Percentiles rank a stretch among this genome's conserved stretches.
These are phyloP conservation scores for Colletotrichum cuscutae DNA, from an alignment of 2,329 filamentous ascomycete species.

Conservation along the genomic window DNA sequence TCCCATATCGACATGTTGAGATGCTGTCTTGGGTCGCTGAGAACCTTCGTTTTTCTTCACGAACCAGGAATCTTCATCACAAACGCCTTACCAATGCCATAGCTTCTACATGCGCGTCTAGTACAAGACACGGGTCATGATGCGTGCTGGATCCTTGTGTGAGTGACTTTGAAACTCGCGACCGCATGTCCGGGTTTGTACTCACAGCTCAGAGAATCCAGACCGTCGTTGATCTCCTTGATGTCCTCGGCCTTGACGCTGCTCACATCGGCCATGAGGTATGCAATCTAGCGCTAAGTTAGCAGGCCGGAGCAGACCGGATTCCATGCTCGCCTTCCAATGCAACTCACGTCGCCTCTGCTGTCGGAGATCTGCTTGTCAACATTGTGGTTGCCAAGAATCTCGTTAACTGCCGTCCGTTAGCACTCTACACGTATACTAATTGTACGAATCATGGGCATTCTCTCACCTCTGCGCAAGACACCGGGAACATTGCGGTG, in stretches of 20 bases:
- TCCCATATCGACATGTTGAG: slow-evolving; percentile 27
- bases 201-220: slow-evolving; percentile 85
- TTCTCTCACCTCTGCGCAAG: slow-evolving; percentile 75
- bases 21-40: slow-evolving; percentile 15
- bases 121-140: slow-evolving; percentile 59
- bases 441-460: neutral
- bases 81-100: slow-evolving; percentile 26
- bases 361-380: slow-evolving; percentile 99
- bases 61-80: slow-evolving; percentile 3
- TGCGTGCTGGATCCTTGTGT: slow-evolving; percentile 47
- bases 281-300: slow-evolving; percentile 71
- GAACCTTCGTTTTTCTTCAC: neutral
- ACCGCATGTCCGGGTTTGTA: slow-evolving; percentile 33
- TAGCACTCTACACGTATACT: neutral
- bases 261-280: slow-evolving; percentile 98
- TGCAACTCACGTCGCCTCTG: slow-evolving; percentile 77
- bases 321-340: neutral
- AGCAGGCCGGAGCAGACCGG: slow-evolving; percentile 27
- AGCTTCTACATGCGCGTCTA: slow-evolving; percentile 38
- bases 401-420: slow-evolving; percentile 79
- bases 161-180: neutral
- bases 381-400: slow-evolving; percentile 94
- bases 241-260: slow-evolving; percentile 84
- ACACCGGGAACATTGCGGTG: slow-evolving; percentile 98
- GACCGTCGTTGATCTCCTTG: slow-evolving; percentile 83